These are phyloP conservation scores for Aspergillus sclerotiicarbonarius DNA, from an alignment of 495 filamentous ascomycete genomes.

Conservation along the genomic window DNA sequence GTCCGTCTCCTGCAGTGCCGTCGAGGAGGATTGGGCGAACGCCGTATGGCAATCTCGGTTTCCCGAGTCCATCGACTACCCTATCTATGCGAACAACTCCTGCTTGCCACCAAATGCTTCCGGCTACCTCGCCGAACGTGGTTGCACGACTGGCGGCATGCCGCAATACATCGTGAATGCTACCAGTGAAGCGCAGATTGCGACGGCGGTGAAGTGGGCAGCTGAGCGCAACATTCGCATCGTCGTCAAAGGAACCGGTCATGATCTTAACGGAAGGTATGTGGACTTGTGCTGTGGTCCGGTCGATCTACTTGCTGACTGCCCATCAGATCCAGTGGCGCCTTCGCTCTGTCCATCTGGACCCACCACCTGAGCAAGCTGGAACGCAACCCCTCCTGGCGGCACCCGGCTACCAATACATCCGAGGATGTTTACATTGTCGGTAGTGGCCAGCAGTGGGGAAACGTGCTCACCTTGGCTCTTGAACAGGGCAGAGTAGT, in stretches of 20 bases:
- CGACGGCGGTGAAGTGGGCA: conserved; percentile 44
- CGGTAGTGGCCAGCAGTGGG: conserved; percentile 27
- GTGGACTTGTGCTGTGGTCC: neutral
- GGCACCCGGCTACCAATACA: conserved; percentile 21
- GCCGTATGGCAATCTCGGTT: conserved; percentile 18
- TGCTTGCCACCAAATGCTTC: conserved; percentile 20
- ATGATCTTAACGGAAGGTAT: conserved; percentile 52
- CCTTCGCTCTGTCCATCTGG: conserved; percentile 47
- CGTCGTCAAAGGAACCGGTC: conserved; percentile 49
- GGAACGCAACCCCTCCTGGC: conserved; percentile 23
- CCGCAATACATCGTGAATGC: conserved; percentile 36
- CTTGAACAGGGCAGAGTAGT: conserved; percentile 19
- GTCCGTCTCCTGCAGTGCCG: conserved; percentile 16
- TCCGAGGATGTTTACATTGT: conserved; percentile 25
- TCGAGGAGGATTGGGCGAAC: conserved; percentile 24
- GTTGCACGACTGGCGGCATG: conserved; percentile 26
- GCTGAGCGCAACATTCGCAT: conserved; percentile 52
- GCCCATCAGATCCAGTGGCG: conserved; percentile 47
- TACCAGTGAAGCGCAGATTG: conserved; percentile 25
- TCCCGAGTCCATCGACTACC: conserved; percentile 24
- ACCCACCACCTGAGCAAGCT: conserved; percentile 46
- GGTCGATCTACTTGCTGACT: conserved; percentile 9
- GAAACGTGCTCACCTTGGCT: conserved; percentile 13
- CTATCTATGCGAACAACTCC: conserved; percentile 26
- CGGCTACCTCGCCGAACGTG: conserved; percentile 16